A percentile compares a stretch with the other conserved stretches of the same genome.
These are phyloP conservation scores for Wallacemonas sp. DNA, from an alignment of 208 protist species.

Conservation along the genomic window DNA sequence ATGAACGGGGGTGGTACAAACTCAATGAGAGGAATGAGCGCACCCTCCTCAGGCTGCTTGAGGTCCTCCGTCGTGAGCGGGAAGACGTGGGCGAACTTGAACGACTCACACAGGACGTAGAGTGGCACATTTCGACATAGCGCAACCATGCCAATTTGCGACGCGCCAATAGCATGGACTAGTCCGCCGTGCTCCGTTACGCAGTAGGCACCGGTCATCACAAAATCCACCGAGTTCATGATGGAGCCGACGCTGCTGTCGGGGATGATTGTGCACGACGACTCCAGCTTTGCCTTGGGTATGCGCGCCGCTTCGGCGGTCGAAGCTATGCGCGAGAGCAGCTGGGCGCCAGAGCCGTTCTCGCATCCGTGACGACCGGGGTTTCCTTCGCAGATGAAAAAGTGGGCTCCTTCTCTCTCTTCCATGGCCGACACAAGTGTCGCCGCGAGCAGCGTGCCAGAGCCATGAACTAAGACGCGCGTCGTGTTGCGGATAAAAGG, in stretches of 20 bases:
- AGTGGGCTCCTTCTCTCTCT: constrained; percentile 80
- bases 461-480: constrained; percentile 83
- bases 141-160: constrained; percentile 97
- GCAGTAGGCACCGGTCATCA: constrained; percentile 97
- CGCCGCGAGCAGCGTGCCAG: constrained; percentile 69
- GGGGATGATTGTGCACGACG: constrained; percentile 85
- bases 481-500: constrained; percentile 82
- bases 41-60: constrained; percentile 58
- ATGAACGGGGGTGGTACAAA: constrained; percentile 90
- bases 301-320: constrained; percentile 68
- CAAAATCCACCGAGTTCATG: constrained; percentile 94
- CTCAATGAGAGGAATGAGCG: constrained; percentile 78
- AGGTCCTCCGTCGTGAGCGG: constrained; percentile 96
- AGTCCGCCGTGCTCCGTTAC: constrained; percentile 99
- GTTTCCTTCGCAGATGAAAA: constrained; percentile 82
- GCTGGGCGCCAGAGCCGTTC: constrained; percentile 49
- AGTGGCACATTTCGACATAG: constrained; percentile 96
- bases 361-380: constrained; percentile 53
- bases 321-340: constrained; percentile 50
- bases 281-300: constrained; percentile 45
- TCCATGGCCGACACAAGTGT: constrained; percentile 81
- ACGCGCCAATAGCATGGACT: constrained; percentile 98
- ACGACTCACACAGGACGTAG: constrained; percentile 98
- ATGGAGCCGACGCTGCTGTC: constrained; percentile 88
- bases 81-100: constrained; percentile 98